Base-by-base conservation (phyloP, 495 filamentous ascomycete genomes). In the Tuber melanosporum region DNA sequence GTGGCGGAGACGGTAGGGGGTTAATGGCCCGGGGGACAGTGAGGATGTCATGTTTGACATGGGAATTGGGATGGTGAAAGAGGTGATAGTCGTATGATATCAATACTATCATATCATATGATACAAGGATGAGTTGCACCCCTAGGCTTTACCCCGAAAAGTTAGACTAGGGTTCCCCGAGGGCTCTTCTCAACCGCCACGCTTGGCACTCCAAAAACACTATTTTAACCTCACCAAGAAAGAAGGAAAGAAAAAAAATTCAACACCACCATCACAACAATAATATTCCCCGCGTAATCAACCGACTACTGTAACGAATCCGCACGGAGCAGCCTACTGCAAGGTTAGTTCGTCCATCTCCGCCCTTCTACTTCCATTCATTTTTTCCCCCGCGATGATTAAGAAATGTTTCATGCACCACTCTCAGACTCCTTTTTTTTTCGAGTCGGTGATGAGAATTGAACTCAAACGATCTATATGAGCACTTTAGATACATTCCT, bases 1-100 rank as follows among this genome's bases (percentile, higher is more conserved):
- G 81, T 20, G 62, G 39, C 77, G 78, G 52, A 71, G 72, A 9
- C 73, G 57, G 46, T 66, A 69, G 47, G 42, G 78, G 57, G 73
- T 73, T 6, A 70, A 69, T 45, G 75, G 76, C 0, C 45, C 70
- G 12, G 77, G 42, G 44, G 77, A 66, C 22, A 74, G 42, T 41
- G 74, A 71, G 36, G 76, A 70, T 36, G 70, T 19, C 77, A 76
- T 79, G 39, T 41, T 26, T 22, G 17, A 47, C 20, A 17, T 46
- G 36, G 41, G 19, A 39, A 32, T n/a, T 73, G 70, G 32, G 32
- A 36, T 52, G 47, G 20, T 26, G n/a, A n/a, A 15, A 12, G 44
- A 19, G n/a, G 15, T 20, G 46, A n/a, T 45, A 12, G 15, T 20
- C n/a, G 62, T 26, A 36, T 52, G 36, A 17, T 36, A 36, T 3